A percentile compares a stretch with the other conserved stretches of the same genome.
Evolutionary conservation across 2,329 filamentous ascomycete species (phyloP).

Genomic region (Colletotrichum theobromicola): DNA sequence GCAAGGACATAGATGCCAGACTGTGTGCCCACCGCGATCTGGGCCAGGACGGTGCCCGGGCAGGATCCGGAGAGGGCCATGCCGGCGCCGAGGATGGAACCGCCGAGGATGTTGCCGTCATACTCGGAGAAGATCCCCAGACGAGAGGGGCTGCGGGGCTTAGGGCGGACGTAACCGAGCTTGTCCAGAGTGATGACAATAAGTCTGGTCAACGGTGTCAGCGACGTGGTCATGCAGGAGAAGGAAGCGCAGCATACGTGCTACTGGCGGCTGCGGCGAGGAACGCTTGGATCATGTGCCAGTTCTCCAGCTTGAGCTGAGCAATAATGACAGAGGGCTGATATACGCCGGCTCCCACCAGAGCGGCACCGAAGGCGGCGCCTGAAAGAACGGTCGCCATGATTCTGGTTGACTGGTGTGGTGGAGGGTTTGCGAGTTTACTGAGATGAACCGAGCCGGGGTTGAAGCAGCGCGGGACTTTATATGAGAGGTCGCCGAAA

Average conservation of each 20-base stretch:
- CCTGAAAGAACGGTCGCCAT: constrained; percentile 51
- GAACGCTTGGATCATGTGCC: constrained; percentile 71
- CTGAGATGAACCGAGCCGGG: not conserved
- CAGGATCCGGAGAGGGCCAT: constrained; percentile 71
- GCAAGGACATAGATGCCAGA: constrained; percentile 57
- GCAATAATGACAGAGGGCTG: constrained; percentile 63
- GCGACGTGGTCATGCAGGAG: constrained; percentile 4
- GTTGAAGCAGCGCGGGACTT: not conserved
- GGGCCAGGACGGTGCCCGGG: constrained; percentile 68
- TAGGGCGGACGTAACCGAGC: constrained; percentile 45
- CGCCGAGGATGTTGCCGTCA: constrained; percentile 71
- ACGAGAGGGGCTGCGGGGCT: constrained; percentile 55
- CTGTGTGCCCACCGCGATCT: constrained; percentile 58
- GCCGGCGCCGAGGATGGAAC: constrained; percentile 65
- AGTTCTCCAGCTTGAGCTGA: constrained; percentile 66
- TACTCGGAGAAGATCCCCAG: constrained; percentile 58
- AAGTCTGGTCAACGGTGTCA: constrained; percentile 36
- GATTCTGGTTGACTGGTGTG: not conserved
- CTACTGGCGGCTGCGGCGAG: constrained; percentile 66
- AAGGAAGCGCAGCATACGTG: constrained; percentile 50
- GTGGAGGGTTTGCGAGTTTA: not conserved
- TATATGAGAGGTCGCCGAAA: not conserved
- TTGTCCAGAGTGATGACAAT: constrained; percentile 51
- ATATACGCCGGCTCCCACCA: constrained; percentile 65
- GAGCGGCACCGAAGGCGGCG: constrained; percentile 65